These are phyloP conservation scores for Leucocoprinus gongylophorus DNA, from an alignment of 1,284 basidiomycete genomes.

Conservation along the genomic window DNA sequence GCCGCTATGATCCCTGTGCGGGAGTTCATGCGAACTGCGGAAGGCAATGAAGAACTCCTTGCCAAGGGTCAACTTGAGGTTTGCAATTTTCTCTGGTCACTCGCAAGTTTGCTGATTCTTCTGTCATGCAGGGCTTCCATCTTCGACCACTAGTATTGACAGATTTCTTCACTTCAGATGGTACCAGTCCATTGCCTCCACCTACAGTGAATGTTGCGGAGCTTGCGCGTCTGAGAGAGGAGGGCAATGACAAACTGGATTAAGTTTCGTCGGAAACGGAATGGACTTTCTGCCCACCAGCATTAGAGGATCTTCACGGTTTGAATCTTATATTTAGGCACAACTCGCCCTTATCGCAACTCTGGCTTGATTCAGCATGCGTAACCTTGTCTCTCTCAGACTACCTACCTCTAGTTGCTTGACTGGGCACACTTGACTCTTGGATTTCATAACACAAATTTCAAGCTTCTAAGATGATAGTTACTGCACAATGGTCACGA, in stretches of 20 bases:
- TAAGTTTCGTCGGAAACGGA: neutral
- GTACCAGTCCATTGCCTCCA: slow-evolving; percentile 31
- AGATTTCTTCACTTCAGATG: slow-evolving; percentile 68
- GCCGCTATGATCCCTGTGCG: slow-evolving; percentile 90
- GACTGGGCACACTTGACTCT: too few species aligned
- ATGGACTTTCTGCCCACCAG: too few species aligned
- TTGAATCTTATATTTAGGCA: too few species aligned
- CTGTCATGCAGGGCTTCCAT: slow-evolving; percentile 55
- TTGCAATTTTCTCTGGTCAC: slow-evolving; percentile 12
- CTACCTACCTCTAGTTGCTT: too few species aligned
- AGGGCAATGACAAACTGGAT: slow-evolving; percentile 6
- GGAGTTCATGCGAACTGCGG: slow-evolving; percentile 68
- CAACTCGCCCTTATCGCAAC: too few species aligned
- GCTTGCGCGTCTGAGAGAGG: slow-evolving; percentile 22
- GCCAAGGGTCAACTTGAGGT: slow-evolving; percentile 52
- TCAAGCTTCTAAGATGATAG: too few species aligned
- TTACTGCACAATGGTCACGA: too few species aligned
- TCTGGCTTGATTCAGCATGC: too few species aligned
- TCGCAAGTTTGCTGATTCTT: neutral
- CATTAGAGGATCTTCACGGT: too few species aligned
- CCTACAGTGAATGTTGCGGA: slow-evolving; percentile 14
- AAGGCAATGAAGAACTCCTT: slow-evolving; percentile 48
- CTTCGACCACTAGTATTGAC: slow-evolving; percentile 61
- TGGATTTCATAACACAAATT: too few species aligned
- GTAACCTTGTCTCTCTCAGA: too few species aligned